phyloP scores from a whole-genome alignment of 495 filamentous ascomycete genomes.

The Lophium mytilinum region DNA sequence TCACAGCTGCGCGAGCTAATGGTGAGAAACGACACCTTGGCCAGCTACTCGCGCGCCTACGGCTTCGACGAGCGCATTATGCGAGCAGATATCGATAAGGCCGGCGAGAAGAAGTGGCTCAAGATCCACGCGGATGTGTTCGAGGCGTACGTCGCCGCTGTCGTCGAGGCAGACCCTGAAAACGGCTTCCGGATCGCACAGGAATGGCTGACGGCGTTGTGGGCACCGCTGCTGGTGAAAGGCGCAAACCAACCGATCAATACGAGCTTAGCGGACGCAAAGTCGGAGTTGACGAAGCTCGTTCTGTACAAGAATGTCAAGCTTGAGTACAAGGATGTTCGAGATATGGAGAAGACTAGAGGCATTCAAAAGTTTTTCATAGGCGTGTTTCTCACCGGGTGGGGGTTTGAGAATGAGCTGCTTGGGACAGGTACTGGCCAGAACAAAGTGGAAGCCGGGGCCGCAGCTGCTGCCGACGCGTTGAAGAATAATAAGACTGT shows the following conservation, averaged over 20 bases:
- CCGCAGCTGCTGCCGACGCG: slow-evolving; percentile 59
- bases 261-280: slow-evolving; percentile 29
- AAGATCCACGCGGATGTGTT: slow-evolving; percentile 81
- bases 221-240: slow-evolving; percentile 40
- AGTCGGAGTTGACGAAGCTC: slow-evolving; percentile 47
- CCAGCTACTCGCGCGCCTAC: slow-evolving; percentile 56
- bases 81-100: slow-evolving; percentile 39
- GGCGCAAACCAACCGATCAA: slow-evolving; percentile 16
- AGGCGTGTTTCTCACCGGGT: slow-evolving; percentile 65
- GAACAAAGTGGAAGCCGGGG: slow-evolving; percentile 66
- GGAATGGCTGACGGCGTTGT: slow-evolving; percentile 62
- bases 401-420: slow-evolving; percentile 55
- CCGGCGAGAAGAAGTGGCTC: slow-evolving; percentile 42
- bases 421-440: slow-evolving; percentile 60
- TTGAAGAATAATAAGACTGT: slow-evolving; percentile 37
- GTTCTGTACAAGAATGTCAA: slow-evolving; percentile 53
- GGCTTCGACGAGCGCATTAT: slow-evolving; percentile 54
- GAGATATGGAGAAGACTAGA: slow-evolving; percentile 44
- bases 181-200: slow-evolving; percentile 50
- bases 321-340: slow-evolving; percentile 56
- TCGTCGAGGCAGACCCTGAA: slow-evolving; percentile 55
- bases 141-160: slow-evolving; percentile 77
- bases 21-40: slow-evolving; percentile 70
- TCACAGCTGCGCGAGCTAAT: slow-evolving; percentile 28
- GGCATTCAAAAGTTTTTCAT: slow-evolving; percentile 56